Evolutionary conservation across 148 eudicot genomes (phyloP).

Genomic region (Vaccinium corymbosum): DNA sequence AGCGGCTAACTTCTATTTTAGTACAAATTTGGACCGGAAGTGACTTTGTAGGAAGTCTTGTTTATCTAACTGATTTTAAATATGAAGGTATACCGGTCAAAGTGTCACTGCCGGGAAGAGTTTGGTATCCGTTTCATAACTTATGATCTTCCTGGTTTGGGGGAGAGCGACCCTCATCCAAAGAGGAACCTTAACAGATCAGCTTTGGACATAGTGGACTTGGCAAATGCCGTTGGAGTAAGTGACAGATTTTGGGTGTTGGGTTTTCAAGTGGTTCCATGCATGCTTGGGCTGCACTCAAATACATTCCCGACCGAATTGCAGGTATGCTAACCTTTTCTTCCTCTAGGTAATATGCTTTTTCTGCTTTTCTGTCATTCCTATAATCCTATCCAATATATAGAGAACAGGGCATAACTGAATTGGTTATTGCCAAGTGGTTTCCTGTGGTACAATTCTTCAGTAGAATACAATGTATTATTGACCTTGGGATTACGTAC

Average conservation of each 20-base stretch:
- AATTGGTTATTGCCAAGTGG: neutral
- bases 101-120: constrained; percentile 52
- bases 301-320: constrained; percentile 58
- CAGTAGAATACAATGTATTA: neutral
- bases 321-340: constrained; percentile 51
- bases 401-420: neutral
- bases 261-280: constrained; percentile 81
- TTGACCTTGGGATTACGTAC: neutral
- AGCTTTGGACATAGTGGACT: constrained; percentile 63
- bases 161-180: constrained; percentile 88
- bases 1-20: neutral
- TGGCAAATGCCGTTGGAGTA: constrained; percentile 63
- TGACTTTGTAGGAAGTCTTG: neutral
- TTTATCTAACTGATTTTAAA: neutral
- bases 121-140: constrained; percentile 77
- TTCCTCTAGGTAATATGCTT: neutral
- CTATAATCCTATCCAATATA: neutral
- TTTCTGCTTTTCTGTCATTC: neutral
- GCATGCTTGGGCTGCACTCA: constrained; percentile 90
- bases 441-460: neutral
- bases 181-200: constrained; percentile 72
- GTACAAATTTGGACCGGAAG: neutral
- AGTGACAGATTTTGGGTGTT: constrained; percentile 76
- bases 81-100: constrained; percentile 66
- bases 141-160: constrained; percentile 96